Conservation (phyloP, 768 basidiomycete genomes). For the Inosperma sp. region DNA sequence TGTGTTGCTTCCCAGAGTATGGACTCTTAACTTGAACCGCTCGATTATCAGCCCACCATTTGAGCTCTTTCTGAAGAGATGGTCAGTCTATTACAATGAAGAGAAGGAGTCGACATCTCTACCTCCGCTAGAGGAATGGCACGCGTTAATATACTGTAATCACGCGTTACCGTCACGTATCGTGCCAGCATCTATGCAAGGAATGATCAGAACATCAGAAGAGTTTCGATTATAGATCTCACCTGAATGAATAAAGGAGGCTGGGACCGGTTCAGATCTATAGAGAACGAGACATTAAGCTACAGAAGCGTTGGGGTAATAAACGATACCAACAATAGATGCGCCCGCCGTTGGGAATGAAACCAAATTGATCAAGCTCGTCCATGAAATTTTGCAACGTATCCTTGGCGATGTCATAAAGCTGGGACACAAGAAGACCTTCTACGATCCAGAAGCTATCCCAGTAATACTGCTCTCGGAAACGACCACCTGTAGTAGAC, state of each 20-base stretch:
- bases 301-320: background rate
- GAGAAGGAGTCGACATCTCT: background rate
- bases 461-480: slow-evolving; percentile 77
- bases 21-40: slow-evolving; percentile 64
- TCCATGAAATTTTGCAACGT: slow-evolving; percentile 96
- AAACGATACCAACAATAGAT: slow-evolving; percentile 63
- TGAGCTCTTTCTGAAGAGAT: slow-evolving; percentile 70
- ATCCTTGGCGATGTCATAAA: slow-evolving; percentile 66
- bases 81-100: background rate
- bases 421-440: slow-evolving; percentile 77
- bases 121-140: slow-evolving; percentile 86
- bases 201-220: background rate
- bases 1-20: slow-evolving; percentile 59
- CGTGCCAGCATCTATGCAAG: slow-evolving; percentile 74
- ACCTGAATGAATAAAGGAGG: slow-evolving; percentile 86
- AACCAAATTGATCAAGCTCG: slow-evolving; percentile 76
- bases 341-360: slow-evolving; percentile 92
- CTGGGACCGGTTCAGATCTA: slow-evolving; percentile 87
- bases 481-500: slow-evolving; percentile 53
- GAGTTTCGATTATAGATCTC: slow-evolving; percentile 16
- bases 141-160: slow-evolving; percentile 67
- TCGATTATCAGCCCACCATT: slow-evolving; percentile 80
- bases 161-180: slow-evolving; percentile 71
- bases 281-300: background rate
- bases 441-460: slow-evolving; percentile 82